Evolutionary conservation across 352 stramenopile species (phyloP).

Genomic region (Phytophthora citrophthora): DNA sequence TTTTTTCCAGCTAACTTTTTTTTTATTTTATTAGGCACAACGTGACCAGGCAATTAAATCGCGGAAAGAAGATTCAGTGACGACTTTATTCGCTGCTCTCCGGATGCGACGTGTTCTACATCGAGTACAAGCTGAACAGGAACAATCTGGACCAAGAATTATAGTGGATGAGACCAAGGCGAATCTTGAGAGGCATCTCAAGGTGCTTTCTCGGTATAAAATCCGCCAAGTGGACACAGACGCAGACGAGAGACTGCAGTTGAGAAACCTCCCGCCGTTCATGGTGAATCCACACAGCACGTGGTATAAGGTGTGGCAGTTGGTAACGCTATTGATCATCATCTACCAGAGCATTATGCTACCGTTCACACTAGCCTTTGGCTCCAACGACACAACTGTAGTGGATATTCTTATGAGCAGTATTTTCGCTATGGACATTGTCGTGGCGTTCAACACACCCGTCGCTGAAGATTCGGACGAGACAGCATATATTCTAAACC

Average conservation of each 20-base stretch:
- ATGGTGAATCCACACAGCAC: conserved; percentile 77
- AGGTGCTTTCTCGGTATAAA: conserved; percentile 79
- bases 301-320: conserved; percentile 79
- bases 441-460: conserved; percentile 81
- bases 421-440: conserved; percentile 75
- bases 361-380: conserved; percentile 71
- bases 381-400: conserved; percentile 47
- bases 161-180: conserved; percentile 51
- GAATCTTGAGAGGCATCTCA: conserved; percentile 72
- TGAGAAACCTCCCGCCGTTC: conserved; percentile 51
- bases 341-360: conserved; percentile 83
- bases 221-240: conserved; percentile 65
- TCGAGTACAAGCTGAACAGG: conserved; percentile 31
- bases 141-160: conserved; percentile 13
- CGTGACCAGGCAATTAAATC: background rate
- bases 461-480: conserved; percentile 48
- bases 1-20: conserved; percentile 1
- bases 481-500: conserved; percentile 68
- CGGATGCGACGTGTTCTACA: conserved; percentile 60
- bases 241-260: conserved; percentile 37
- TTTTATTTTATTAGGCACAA: background rate
- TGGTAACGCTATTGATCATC: conserved; percentile 73
- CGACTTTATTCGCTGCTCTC: conserved; percentile 70
- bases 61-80: conserved; percentile 39
- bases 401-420: conserved; percentile 69